A percentile compares a stretch with the other conserved stretches of the same genome.
phyloP scores from a whole-genome alignment of 1,284 basidiomycete genomes.

The Porodaedalea pini region DNA sequence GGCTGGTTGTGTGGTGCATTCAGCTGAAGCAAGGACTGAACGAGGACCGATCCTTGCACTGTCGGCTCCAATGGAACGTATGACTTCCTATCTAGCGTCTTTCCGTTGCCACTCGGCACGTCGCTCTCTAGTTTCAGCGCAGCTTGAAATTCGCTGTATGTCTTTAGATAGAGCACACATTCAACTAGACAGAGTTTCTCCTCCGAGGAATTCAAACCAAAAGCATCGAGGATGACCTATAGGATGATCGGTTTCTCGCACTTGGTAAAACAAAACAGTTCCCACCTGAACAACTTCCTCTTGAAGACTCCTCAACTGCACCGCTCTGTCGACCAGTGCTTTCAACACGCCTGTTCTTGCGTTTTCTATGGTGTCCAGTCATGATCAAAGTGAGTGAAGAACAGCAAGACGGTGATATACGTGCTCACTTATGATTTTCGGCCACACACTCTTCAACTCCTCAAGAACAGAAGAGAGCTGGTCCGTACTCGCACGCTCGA shows the following conservation, averaged over 20 bases:
- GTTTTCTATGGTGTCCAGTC: constrained; percentile 40
- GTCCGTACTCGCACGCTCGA: constrained; percentile 53
- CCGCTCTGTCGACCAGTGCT: constrained; percentile 67
- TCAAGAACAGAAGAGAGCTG: constrained; percentile 58
- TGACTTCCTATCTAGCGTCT: not conserved
- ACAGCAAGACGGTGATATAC: constrained; percentile 24
- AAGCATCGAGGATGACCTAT: constrained; percentile 59
- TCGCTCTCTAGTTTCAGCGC: not conserved
- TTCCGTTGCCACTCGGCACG: constrained; percentile 37
- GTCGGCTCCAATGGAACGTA: constrained; percentile 49
- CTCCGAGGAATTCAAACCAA: constrained; percentile 47
- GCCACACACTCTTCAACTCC: constrained; percentile 54
- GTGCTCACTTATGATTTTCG: constrained; percentile 50
- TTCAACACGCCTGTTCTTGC: constrained; percentile 65
- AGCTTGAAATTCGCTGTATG: constrained; percentile 32
- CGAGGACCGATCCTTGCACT: constrained; percentile 81
- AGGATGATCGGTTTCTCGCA: not conserved
- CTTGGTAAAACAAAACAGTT: not conserved
- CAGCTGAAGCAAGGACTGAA: constrained; percentile 78
- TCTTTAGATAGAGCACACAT: constrained; percentile 47
- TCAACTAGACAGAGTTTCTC: constrained; percentile 41
- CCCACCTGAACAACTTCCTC: constrained; percentile 33
- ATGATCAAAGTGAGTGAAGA: constrained; percentile 8
- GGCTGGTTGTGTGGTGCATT: constrained; percentile 59
- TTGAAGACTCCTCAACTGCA: constrained; percentile 38